Percentiles rank a stretch among this genome's conserved stretches.
phyloP scores from a whole-genome alignment of 108 stramenopile species.

The Hondaea fermentalgiana region DNA sequence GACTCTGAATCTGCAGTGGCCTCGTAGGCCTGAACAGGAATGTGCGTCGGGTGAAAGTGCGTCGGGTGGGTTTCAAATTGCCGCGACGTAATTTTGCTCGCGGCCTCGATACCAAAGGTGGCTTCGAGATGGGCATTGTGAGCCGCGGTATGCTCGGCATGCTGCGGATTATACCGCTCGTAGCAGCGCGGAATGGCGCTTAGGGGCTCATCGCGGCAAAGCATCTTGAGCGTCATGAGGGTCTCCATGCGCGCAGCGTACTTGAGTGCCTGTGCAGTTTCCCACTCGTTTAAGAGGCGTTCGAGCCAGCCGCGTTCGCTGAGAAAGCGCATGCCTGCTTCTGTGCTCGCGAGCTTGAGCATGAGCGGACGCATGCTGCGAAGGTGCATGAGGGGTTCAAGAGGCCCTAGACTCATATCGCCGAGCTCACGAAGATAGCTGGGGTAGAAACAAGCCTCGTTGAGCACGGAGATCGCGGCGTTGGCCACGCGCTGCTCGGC shows the following conservation, averaged over 20 bases:
- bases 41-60: not conserved
- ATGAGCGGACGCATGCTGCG: not conserved
- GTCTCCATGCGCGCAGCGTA: conserved; percentile 16
- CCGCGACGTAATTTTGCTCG: not conserved
- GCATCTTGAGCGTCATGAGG: conserved; percentile 3
- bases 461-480: not conserved
- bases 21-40: not conserved
- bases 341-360: not conserved
- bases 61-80: not conserved
- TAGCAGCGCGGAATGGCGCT: not conserved
- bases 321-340: not conserved
- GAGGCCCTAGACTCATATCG: not conserved
- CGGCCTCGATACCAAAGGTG: not conserved
- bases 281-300: not conserved
- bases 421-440: not conserved
- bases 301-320: not conserved
- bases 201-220: not conserved
- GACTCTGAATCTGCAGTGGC: not conserved
- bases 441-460: not conserved
- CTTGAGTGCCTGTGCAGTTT: not conserved
- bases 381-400: not conserved
- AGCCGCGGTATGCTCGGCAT: not conserved
- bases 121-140: not conserved
- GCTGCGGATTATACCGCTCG: not conserved
- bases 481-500: not conserved